Conservation (phyloP, 768 basidiomycete genomes). For the Xerocomellus chrysenteron region DNA sequence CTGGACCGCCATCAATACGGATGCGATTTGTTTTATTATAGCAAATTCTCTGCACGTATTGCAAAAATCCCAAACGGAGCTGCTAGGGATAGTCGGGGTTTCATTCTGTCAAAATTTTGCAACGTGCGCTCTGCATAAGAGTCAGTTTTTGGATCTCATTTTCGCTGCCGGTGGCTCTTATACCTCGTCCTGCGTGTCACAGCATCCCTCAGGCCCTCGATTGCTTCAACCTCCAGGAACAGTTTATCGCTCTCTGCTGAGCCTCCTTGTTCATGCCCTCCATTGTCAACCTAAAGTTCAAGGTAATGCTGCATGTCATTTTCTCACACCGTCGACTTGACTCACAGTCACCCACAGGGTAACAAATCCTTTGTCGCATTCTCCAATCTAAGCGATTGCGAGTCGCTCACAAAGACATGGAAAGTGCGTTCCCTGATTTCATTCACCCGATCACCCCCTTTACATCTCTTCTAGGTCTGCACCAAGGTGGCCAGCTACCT, state of each 20-base stretch:
- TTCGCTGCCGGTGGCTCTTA: constrained; percentile 27
- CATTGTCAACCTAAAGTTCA: constrained; percentile 86
- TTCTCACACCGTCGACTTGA: not conserved
- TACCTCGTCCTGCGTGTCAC: constrained; percentile 14
- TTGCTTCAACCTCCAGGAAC: constrained; percentile 11
- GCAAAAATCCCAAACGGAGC: constrained; percentile 25
- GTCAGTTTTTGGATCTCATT: constrained; percentile 11
- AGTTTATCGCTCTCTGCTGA: not conserved
- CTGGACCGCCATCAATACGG: constrained; percentile 11
- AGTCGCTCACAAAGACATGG: constrained; percentile 88
- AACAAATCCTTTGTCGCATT: constrained; percentile 96
- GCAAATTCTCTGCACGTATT: constrained; percentile 11
- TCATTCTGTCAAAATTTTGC: constrained; percentile 31
- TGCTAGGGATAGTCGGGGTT: constrained; percentile 33
- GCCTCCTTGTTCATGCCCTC: constrained; percentile 54
- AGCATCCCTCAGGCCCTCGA: constrained; percentile 13
- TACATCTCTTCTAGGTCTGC: constrained; percentile 56
- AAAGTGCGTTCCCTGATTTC: constrained; percentile 50
- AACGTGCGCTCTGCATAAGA: constrained; percentile 25
- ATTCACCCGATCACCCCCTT: not conserved
- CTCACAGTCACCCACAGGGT: constrained; percentile 47
- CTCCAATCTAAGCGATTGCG: constrained; percentile 82
- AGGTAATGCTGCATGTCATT: constrained; percentile 39
- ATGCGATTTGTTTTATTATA: constrained; percentile 16
- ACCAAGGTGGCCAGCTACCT: constrained; percentile 89